Evolutionary conservation across 345 rosid species (phyloP).

Genomic region (Pistacia vera): DNA sequence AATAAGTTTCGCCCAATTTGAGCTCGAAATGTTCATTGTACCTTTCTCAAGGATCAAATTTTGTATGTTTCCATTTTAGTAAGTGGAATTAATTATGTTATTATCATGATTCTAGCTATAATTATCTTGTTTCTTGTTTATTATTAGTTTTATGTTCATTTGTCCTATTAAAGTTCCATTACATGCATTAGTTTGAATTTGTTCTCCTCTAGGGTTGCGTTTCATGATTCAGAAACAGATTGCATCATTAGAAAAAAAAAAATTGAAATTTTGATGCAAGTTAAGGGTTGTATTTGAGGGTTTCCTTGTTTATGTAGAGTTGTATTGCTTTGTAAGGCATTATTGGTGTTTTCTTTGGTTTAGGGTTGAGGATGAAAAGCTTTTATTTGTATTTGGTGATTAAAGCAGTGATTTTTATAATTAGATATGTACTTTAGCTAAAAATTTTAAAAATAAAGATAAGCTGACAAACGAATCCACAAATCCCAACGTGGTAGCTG

Average conservation of each 20-base stretch:
- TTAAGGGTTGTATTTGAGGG: background rate
- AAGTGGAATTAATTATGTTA: conserved; percentile 11
- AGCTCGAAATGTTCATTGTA: background rate
- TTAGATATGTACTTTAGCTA: background rate
- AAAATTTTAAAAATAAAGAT: background rate
- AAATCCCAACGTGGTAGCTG: too few relatives aligned
- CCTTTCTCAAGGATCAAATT: conserved; percentile 21
- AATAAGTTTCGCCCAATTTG: background rate
- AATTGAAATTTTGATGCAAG: conserved; percentile 4
- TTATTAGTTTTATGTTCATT: background rate
- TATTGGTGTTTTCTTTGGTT: too few relatives aligned
- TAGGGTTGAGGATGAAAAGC: too few relatives aligned
- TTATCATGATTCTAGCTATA: background rate
- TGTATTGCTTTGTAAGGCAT: too few relatives aligned
- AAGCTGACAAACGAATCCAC: too few relatives aligned
- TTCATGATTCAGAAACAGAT: background rate
- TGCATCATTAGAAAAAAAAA: background rate
- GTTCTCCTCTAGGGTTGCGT: background rate
- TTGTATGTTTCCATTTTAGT: conserved; percentile 6
- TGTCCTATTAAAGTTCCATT: too few relatives aligned
- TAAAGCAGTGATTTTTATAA: background rate
- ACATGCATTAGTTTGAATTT: background rate
- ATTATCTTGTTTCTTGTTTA: background rate
- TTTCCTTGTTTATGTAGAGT: too few relatives aligned
- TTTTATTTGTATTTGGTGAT: too few relatives aligned